Conservation (phyloP, 2,329 filamentous ascomycete species). For the Trichoderma atroviride region DNA sequence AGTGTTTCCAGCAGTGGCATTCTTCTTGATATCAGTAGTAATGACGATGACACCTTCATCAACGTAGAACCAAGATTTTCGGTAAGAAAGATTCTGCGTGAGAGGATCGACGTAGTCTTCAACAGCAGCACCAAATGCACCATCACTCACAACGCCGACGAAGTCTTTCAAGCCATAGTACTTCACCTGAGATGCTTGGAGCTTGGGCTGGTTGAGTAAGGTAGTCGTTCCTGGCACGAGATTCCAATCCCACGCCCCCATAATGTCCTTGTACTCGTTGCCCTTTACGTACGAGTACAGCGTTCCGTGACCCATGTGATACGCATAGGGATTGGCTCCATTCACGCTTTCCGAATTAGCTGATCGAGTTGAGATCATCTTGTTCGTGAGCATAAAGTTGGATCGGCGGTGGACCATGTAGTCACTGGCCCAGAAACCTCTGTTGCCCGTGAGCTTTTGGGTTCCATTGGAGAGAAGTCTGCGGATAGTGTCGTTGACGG, state of each 20-base stretch:
- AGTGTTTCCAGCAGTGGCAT: neutral
- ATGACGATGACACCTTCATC: conserved; percentile 31
- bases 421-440: conserved; percentile 33
- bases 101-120: conserved; percentile 32
- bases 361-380: conserved; percentile 31
- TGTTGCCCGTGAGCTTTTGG: conserved; percentile 32
- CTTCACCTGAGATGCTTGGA: conserved; percentile 14
- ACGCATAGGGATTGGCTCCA: conserved; percentile 32
- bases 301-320: conserved; percentile 34
- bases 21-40: conserved; percentile 27
- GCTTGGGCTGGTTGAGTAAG: conserved; percentile 28
- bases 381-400: conserved; percentile 30
- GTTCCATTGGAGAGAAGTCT: conserved; percentile 32
- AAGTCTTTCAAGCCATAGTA: conserved; percentile 30
- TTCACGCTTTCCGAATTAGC: conserved; percentile 32
- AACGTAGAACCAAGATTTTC: conserved; percentile 32
- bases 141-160: conserved; percentile 33
- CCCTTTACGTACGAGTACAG: conserved; percentile 33
- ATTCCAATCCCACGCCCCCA: conserved; percentile 34
- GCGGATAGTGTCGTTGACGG: conserved; percentile 28
- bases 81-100: conserved; percentile 30
- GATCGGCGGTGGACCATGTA: conserved; percentile 33
- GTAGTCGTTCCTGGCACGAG: conserved; percentile 33
- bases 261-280: conserved; percentile 34
- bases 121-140: conserved; percentile 29